Conservation (phyloP, 2,329 filamentous ascomycete species). For the Lasiodiplodia theobromae region DNA sequence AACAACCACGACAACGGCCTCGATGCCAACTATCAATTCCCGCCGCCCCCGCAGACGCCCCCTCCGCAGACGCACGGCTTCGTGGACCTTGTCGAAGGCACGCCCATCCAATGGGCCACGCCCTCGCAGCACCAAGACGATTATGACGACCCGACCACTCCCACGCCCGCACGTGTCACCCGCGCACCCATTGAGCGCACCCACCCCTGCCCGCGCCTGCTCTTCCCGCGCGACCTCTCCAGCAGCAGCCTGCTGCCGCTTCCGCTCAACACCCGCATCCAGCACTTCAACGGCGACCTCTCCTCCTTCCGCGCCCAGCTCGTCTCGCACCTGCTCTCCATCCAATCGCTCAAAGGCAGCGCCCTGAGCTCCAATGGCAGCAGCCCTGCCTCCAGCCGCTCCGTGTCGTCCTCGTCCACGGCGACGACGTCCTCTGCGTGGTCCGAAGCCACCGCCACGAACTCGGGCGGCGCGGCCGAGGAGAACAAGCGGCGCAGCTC, state of each 20-base stretch:
- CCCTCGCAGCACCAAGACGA: not conserved
- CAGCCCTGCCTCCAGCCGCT: constrained; percentile 25
- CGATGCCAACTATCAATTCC: not conserved
- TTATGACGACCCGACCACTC: not conserved
- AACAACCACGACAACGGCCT: constrained; percentile 30
- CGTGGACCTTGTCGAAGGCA: constrained; percentile 23
- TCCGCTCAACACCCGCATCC: constrained; percentile 18
- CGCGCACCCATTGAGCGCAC: not conserved
- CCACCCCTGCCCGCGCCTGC: constrained; percentile 19
- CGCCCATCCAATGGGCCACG: constrained; percentile 19
- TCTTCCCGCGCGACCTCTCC: constrained; percentile 21
- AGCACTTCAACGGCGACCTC: constrained; percentile 38
- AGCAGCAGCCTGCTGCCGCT: constrained; percentile 29
- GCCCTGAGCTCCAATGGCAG: constrained; percentile 5
- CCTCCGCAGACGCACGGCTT: constrained; percentile 18
- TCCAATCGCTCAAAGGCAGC: constrained; percentile 36
- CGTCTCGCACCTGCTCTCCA: constrained; percentile 38
- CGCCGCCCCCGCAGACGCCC: constrained; percentile 10
- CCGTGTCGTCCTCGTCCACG: not conserved
- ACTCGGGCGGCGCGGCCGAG: not conserved
- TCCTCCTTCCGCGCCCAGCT: constrained; percentile 41
- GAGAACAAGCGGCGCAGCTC: constrained; percentile 11
- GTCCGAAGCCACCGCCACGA: constrained; percentile 14
- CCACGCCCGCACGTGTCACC: constrained; percentile 2
- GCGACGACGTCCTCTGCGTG: not conserved